Evolutionary conservation across 2,329 filamentous ascomycete species (phyloP).

Genomic region (Fusarium brevicatenulatum): DNA sequence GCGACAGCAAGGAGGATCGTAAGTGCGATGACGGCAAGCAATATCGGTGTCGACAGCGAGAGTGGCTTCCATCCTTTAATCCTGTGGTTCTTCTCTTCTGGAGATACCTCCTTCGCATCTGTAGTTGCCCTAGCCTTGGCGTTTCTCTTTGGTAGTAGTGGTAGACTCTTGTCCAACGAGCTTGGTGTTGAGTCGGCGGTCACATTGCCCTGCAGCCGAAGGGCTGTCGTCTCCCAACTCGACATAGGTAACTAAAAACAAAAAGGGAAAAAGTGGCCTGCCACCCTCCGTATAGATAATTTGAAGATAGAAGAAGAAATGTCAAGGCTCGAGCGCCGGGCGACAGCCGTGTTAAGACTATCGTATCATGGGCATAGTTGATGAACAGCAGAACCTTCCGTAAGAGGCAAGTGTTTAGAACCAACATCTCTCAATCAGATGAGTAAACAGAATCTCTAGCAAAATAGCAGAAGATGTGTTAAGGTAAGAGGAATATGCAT

Average conservation of each 20-base stretch:
- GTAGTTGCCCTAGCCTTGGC: background rate
- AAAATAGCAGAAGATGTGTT: conserved; percentile 27
- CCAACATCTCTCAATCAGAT: conserved; percentile 10
- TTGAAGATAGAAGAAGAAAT: too few relatives aligned
- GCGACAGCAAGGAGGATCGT: conserved; percentile 54
- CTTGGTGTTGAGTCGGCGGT: background rate
- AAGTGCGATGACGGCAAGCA: conserved; percentile 49
- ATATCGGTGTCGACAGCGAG: conserved; percentile 46
- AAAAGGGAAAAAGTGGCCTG: conserved; percentile 7
- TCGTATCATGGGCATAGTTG: background rate
- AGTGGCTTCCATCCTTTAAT: conserved; percentile 37
- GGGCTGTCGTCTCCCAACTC: conserved; percentile 29
- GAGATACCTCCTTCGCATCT: background rate
- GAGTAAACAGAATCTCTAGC: conserved; percentile 12
- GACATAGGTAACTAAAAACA: conserved; percentile 7
- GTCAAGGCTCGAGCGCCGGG: background rate
- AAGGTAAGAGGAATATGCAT: conserved; percentile 25
- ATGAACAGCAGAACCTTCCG: background rate
- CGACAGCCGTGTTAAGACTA: conserved; percentile 4
- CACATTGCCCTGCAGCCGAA: conserved; percentile 6
- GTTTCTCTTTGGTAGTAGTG: conserved; percentile 1
- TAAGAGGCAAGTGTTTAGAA: background rate
- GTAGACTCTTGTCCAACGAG: conserved; percentile 14
- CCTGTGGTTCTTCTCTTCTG: accelerated
- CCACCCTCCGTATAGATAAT: background rate